Evolutionary conservation across 306 rosid species (phyloP), one percentile per base, ranked within the genome.

Genomic region (Cucurbita maxima): DNA sequence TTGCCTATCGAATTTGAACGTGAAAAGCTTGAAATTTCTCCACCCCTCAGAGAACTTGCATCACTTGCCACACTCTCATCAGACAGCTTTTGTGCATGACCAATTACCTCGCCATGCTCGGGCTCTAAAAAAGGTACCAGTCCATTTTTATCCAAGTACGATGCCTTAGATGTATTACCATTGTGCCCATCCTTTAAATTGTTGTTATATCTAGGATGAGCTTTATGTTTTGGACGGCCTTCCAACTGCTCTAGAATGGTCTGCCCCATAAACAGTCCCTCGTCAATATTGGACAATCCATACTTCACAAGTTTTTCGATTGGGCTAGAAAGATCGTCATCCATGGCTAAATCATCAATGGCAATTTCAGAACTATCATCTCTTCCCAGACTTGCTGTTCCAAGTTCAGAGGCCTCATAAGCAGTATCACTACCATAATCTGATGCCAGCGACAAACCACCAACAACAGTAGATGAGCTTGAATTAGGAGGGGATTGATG

Each of bases 221-320:
- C 81, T 89, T 88, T 95, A 88, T 89, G 88, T 86, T 86, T 88
- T 30, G 96, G 96, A 79, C 89, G 91, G 84, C 99, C 99, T 87
- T 95, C 74, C 82, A 91, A 86, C 81, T 91, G 96, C 77, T 91
- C 99, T 76, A 95, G 84, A 82, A 95, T 91, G 30, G 99, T 87
- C 84, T 95, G 97, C 53, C 99, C 96, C 97, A 95, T 85, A 83
- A 91, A 89, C 20, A 95, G 84, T 25, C 99, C 99, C 81, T 95
- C 96, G 14, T 91, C 99, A 78, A 95, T 95, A 81, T 95, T 91
- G 70, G 97, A 81, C 86, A 91, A 82, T 75, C 96, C 90, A 79
- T 80, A 95, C 81, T 91, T 89, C 78, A 86, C 89, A 76, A 95
- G 90, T 78, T 84, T 95, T 81, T 95, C 99, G 20, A 95, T 85